Evolutionary conservation across 2,329 filamentous ascomycete genomes (phyloP).

Genomic region (Ampelomyces quisqualis): DNA sequence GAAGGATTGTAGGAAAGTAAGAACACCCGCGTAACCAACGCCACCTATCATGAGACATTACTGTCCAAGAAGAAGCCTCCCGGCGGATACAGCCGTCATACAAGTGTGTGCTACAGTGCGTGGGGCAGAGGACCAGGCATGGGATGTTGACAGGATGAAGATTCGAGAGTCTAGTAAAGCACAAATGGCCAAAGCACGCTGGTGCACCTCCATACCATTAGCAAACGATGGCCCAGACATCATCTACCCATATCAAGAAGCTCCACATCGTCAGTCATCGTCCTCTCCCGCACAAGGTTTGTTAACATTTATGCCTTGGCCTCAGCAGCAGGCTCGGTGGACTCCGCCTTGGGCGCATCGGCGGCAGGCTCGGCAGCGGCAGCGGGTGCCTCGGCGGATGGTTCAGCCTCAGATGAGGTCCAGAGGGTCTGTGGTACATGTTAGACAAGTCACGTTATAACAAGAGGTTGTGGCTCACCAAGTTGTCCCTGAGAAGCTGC

Average conservation of each 20-base stretch:
- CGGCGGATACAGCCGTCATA: slow-evolving; percentile 19
- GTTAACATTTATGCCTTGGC: slow-evolving; percentile 56
- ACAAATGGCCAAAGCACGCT: slow-evolving; percentile 34
- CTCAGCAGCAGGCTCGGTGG: slow-evolving; percentile 55
- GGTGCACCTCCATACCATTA: slow-evolving; percentile 34
- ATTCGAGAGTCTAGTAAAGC: slow-evolving; percentile 43
- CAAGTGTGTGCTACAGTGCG: slow-evolving; percentile 8
- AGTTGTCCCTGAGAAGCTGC: slow-evolving; percentile 96
- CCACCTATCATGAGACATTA: slow-evolving; percentile 1
- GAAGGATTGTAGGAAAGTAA: slow-evolving; percentile 20
- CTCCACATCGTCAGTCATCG: slow-evolving; percentile 35
- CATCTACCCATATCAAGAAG: slow-evolving; percentile 36
- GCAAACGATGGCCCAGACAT: slow-evolving; percentile 34
- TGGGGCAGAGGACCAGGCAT: slow-evolving; percentile 7
- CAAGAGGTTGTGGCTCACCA: slow-evolving; percentile 56
- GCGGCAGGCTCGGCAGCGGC: slow-evolving; percentile 58
- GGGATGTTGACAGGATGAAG: slow-evolving; percentile 39
- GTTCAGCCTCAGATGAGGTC: slow-evolving; percentile 97
- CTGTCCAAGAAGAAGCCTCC: slow-evolving; percentile 9
- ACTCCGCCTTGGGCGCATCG: slow-evolving; percentile 49
- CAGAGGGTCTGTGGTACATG: slow-evolving; percentile 74
- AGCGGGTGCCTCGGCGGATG: slow-evolving; percentile 59
- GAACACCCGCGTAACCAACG: slow-evolving; percentile 7
- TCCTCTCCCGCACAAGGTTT: slow-evolving; percentile 34
- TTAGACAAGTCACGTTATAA: not conserved